Percentiles rank a stretch among this genome's conserved stretches.
Conservation (phyloP, 495 filamentous ascomycete species). For the Terfezia boudieri region DNA sequence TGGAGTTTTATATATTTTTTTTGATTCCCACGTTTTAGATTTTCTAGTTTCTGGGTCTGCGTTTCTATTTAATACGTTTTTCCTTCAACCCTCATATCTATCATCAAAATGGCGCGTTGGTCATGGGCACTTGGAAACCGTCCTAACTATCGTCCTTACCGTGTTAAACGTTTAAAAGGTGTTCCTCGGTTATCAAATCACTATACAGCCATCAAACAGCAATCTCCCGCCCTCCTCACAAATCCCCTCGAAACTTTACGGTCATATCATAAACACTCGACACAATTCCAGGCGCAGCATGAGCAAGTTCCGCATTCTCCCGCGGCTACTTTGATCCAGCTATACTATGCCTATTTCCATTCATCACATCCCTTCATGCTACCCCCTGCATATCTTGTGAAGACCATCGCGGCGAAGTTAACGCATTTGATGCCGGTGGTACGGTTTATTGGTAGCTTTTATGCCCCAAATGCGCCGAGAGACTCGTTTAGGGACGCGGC, state of each 20-base stretch:
- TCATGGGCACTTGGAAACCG: constrained; percentile 12
- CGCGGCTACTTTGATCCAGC: constrained; percentile 23
- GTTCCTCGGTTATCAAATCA: neutral
- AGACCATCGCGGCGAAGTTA: constrained; percentile 6
- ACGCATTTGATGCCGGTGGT: constrained; percentile 33
- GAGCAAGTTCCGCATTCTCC: constrained; percentile 12
- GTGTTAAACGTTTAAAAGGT: constrained; percentile 5
- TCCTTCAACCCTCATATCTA: constrained; percentile 7
- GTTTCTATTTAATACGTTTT: constrained; percentile 2
- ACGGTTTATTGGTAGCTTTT: constrained; percentile 45
- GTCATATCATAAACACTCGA: constrained; percentile 10
- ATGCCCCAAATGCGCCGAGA: constrained; percentile 26
- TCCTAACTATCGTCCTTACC: constrained; percentile 7
- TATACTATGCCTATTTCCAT: constrained; percentile 44
- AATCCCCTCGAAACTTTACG: constrained; percentile 14
- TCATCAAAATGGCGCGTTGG: constrained; percentile 6
- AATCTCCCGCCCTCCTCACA: constrained; percentile 3
- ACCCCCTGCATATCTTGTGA: constrained; percentile 19
- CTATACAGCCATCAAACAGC: constrained; percentile 1
- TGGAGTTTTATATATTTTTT: too few species aligned
- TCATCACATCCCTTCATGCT: constrained; percentile 44
- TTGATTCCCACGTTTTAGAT: constrained; percentile 5
- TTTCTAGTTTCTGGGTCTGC: constrained; percentile 3
- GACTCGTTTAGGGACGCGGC: constrained; percentile 35
- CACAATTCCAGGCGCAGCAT: constrained; percentile 8